Percentiles rank a stretch among this genome's conserved stretches.
Evolutionary conservation across 768 basidiomycete species (phyloP).

Genomic region (Pholiota molesta): DNA sequence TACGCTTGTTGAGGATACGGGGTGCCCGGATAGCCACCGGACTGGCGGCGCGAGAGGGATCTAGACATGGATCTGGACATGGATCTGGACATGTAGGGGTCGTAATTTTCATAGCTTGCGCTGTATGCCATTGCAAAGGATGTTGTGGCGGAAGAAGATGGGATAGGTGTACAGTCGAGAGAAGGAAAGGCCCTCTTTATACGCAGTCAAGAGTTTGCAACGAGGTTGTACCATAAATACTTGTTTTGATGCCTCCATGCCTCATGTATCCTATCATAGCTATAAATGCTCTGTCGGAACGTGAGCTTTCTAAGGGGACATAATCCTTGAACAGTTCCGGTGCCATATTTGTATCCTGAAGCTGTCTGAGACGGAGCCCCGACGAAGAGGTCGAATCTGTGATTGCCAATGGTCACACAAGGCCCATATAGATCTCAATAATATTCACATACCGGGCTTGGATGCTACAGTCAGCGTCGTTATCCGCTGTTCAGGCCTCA

Average conservation of each 20-base stretch:
- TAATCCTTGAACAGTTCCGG: conserved; percentile 3
- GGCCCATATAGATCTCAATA: not conserved
- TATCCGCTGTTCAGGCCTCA: not conserved
- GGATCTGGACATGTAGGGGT: conserved; percentile 20
- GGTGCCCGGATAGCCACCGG: conserved; percentile 37
- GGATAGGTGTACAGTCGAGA: conserved; percentile 10
- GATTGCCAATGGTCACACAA: not conserved
- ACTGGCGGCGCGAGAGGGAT: conserved; percentile 39
- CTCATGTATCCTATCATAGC: conserved; percentile 10
- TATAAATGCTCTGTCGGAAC: conserved; percentile 2
- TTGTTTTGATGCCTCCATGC: conserved; percentile 10
- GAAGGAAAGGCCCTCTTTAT: conserved; percentile 19
- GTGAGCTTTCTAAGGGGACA: not conserved
- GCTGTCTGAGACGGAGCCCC: not conserved
- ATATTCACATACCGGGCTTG: not conserved
- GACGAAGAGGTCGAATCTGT: not conserved
- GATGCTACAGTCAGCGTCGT: not conserved
- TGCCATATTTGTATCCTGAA: conserved; percentile 1
- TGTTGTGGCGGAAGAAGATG: conserved; percentile 2
- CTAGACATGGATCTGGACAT: conserved; percentile 23
- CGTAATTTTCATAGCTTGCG: conserved; percentile 26
- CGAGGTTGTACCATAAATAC: conserved; percentile 15
- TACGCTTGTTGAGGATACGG: conserved; percentile 38
- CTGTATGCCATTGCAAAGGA: conserved; percentile 25
- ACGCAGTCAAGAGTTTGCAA: conserved; percentile 20